Evolutionary conservation across 2,329 filamentous ascomycete species (phyloP).

Genomic region (Apiospora arundinis): DNA sequence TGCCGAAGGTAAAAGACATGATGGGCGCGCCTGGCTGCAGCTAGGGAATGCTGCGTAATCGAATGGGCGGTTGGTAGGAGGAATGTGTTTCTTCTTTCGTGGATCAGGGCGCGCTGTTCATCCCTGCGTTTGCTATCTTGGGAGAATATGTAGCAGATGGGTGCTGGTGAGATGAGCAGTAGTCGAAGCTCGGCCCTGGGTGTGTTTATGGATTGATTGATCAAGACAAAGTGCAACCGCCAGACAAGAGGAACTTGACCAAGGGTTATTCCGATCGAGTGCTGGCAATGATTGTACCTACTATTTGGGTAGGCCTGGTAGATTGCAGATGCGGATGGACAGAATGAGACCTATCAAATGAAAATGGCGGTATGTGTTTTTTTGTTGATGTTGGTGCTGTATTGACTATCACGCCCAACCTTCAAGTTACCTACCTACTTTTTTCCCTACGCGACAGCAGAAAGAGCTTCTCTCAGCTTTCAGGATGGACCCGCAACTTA

Average conservation of each 20-base stretch:
- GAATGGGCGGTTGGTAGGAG: slow-evolving; percentile 15
- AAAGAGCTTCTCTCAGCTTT: slow-evolving; percentile 8
- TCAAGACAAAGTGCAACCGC: not conserved
- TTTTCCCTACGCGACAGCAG: slow-evolving; percentile 16
- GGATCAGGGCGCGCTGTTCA: slow-evolving; percentile 11
- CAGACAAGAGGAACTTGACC: not conserved
- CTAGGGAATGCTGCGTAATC: slow-evolving; percentile 25
- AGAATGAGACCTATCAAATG: slow-evolving; percentile 1
- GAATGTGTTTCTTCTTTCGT: slow-evolving; percentile 20
- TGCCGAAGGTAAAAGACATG: slow-evolving; percentile 45
- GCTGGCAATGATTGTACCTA: not conserved
- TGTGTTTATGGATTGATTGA: not conserved
- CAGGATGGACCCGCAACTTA: not conserved
- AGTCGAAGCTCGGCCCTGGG: not conserved
- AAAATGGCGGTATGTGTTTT: not conserved
- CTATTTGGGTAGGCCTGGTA: not conserved
- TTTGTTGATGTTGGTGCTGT: not conserved
- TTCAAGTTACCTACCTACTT: not conserved
- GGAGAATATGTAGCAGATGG: not conserved
- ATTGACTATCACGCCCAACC: slow-evolving; percentile 18
- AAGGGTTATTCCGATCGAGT: not conserved
- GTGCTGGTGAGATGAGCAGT: not conserved
- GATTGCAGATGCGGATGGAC: not conserved
- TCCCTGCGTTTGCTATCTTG: slow-evolving; percentile 18
- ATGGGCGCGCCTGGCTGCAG: slow-evolving; percentile 27